Evolutionary conservation across 345 rosid genomes (phyloP).

Genomic region (Lagerstroemia speciosa): DNA sequence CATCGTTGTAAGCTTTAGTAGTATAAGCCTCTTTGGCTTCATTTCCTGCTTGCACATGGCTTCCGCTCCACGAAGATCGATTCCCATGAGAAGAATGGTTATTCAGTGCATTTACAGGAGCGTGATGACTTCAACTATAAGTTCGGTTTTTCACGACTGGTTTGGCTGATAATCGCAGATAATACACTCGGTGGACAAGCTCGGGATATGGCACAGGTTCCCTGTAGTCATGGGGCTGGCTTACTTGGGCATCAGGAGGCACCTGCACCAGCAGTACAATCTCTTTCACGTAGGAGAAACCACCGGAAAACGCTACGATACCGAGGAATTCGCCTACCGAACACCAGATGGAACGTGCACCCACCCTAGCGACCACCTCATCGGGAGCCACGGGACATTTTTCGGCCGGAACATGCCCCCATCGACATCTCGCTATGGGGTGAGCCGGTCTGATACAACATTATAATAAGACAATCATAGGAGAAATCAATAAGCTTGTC

Average conservation of each 20-base stretch:
- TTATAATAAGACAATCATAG: too few relatives aligned
- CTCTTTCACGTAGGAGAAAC: conserved; percentile 51
- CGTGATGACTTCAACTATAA: background rate
- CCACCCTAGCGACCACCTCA: conserved; percentile 42
- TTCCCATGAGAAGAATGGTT: too few relatives aligned
- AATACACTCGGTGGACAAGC: conserved; percentile 56
- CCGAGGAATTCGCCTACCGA: conserved; percentile 34
- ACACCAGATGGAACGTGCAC: conserved; percentile 63
- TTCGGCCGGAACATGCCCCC: conserved; percentile 64
- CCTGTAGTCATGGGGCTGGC: conserved; percentile 51
- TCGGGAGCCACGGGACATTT: conserved; percentile 60
- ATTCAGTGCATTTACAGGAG: too few relatives aligned
- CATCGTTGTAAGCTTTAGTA: too few relatives aligned
- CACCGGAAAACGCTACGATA: conserved; percentile 38
- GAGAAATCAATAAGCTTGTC: too few relatives aligned
- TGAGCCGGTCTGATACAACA: conserved; percentile 11
- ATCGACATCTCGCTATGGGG: conserved; percentile 38
- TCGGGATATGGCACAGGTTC: conserved; percentile 53
- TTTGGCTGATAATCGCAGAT: conserved; percentile 19
- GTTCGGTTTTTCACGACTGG: background rate
- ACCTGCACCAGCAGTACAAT: conserved; percentile 66
- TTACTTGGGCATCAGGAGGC: conserved; percentile 57
- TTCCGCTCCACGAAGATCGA: too few relatives aligned
- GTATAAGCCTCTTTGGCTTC: too few relatives aligned
- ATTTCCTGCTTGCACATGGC: too few relatives aligned